Evolutionary conservation across 768 basidiomycete species (phyloP), one percentile per base, ranked within the genome.

Genomic region (Boletus subparvulus): DNA sequence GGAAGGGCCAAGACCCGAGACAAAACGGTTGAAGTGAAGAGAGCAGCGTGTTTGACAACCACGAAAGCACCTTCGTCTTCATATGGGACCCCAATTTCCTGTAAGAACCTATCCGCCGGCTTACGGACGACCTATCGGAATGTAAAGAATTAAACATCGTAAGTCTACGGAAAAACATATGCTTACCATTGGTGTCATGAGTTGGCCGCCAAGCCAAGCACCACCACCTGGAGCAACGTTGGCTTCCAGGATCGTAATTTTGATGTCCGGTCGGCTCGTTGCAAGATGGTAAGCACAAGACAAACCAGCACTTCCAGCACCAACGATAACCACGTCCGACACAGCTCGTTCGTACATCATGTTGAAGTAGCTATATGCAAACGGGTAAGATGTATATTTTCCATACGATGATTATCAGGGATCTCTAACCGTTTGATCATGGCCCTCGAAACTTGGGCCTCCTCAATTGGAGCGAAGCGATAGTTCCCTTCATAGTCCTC

Each of bases 61-160:
- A 90, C 87, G 65, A 85, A 90, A 30, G 78, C 59, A 52, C 88
- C 88, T 69, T 90, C 88, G 67, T 90, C 90, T 61, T 91, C 88
- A 69, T 84, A 90, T 1, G 84, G 81, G 21, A 92, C 82, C 26
- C 83, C 87, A 48, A 90, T 69, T 69, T 87, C 84, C 14, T 76
- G 74, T 44, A 91, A 78, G 79, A 92, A 89, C 47, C 75, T 72
- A 67, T 91, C 83, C 0, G 86, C 88, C 4, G 87, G 90, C 73
- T 90, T 90, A 59, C 87, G 83, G 55, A 90, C 83, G 52, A 89
- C 82, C 88, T 89, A 63, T 32, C 5, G 46, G 39, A 35, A 50
- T 28, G 47, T 37, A 37, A 51, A 21, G 35, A 6, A 47, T 3
- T 2, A 26, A 21, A 32, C 30, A 16, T 13, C 5, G 26, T 7